Evolutionary conservation across 805 yeast species (phyloP).

Genomic region (Nakazawaea peltata): DNA sequence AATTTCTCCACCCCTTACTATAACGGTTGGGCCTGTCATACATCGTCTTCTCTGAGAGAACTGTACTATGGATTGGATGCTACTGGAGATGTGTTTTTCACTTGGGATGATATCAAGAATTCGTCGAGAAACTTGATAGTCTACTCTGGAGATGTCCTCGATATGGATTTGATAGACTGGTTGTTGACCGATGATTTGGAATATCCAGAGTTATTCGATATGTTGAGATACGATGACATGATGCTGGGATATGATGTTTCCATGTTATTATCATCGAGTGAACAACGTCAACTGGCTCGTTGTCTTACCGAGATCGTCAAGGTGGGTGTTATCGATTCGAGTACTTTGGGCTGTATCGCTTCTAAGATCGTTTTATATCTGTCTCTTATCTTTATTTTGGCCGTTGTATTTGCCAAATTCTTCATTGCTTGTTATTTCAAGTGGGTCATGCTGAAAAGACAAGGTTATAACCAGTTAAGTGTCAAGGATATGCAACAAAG

Average conservation of each 20-base stretch:
- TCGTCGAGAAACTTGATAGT: conserved; percentile 73
- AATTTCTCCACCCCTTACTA: conserved; percentile 60
- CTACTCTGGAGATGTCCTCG: conserved; percentile 83
- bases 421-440: conserved; percentile 82
- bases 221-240: conserved; percentile 42
- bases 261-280: conserved; percentile 53
- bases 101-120: conserved; percentile 81
- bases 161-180: conserved; percentile 72
- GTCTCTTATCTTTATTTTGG: conserved; percentile 76
- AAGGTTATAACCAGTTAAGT: conserved; percentile 67
- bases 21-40: conserved; percentile 88
- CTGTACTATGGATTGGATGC: conserved; percentile 53
- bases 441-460: conserved; percentile 71
- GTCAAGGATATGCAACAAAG: conserved; percentile 55
- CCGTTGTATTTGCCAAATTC: conserved; percentile 73
- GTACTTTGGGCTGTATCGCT: conserved; percentile 90
- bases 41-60: conserved; percentile 59
- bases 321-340: conserved; percentile 85
- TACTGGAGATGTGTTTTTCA: conserved; percentile 72
- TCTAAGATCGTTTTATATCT: conserved; percentile 75
- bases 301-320: conserved; percentile 81
- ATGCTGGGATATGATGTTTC: conserved; percentile 80
- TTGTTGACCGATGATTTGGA: conserved; percentile 58
- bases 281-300: conserved; percentile 64
- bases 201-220: conserved; percentile 67